Evolutionary conservation across 495 filamentous ascomycete genomes (phyloP).

Genomic region (Aspergillus ellipticus): DNA sequence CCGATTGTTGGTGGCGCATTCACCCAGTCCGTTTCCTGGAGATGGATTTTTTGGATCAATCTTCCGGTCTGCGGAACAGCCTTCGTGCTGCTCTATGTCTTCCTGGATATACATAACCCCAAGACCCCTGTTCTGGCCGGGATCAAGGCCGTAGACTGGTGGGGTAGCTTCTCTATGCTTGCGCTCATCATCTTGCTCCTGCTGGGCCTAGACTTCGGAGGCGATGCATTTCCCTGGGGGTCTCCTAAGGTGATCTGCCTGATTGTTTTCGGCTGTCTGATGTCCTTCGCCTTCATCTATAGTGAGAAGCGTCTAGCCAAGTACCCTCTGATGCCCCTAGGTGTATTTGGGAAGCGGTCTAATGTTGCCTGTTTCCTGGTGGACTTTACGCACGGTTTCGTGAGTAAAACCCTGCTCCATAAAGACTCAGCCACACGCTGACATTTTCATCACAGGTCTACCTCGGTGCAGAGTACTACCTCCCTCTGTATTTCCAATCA

Average conservation of each 20-base stretch:
- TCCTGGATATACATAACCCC: slow-evolving; percentile 59
- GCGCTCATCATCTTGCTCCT: slow-evolving; percentile 73
- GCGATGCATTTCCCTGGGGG: slow-evolving; percentile 66
- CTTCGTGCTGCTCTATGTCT: slow-evolving; percentile 54
- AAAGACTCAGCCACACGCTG: too few species aligned
- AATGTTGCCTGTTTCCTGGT: slow-evolving; percentile 56
- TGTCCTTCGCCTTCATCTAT: slow-evolving; percentile 60
- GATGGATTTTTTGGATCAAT: slow-evolving; percentile 73
- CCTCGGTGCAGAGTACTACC: slow-evolving; percentile 53
- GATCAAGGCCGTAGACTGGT: slow-evolving; percentile 74
- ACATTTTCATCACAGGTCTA: slow-evolving; percentile 35
- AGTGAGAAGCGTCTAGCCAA: slow-evolving; percentile 69
- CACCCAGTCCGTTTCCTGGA: slow-evolving; percentile 58
- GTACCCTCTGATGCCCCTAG: slow-evolving; percentile 73
- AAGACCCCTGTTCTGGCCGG: slow-evolving; percentile 56
- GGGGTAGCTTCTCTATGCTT: slow-evolving; percentile 64
- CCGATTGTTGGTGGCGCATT: slow-evolving; percentile 69
- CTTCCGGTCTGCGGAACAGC: slow-evolving; percentile 56
- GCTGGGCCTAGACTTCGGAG: slow-evolving; percentile 73
- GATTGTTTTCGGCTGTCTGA: slow-evolving; percentile 66
- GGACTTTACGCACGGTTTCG: slow-evolving; percentile 52
- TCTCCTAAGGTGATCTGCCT: slow-evolving; percentile 74
- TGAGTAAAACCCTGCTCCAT: too few species aligned
- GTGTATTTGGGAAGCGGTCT: slow-evolving; percentile 55
- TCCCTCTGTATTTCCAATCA: slow-evolving; percentile 57